phyloP scores from a whole-genome alignment of 768 basidiomycete species.

The Galerina sulciceps region DNA sequence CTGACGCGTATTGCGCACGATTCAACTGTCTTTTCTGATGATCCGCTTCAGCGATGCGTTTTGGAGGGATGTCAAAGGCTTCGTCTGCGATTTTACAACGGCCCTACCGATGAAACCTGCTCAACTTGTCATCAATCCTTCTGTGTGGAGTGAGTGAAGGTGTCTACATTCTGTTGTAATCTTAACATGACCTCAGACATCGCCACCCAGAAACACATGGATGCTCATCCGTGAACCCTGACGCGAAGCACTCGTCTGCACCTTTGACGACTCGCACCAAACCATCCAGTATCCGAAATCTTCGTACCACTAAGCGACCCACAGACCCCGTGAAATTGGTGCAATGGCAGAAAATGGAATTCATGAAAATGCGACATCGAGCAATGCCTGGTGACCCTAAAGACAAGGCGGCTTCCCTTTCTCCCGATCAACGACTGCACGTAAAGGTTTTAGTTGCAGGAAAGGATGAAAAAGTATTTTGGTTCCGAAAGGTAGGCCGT shows the following conservation, averaged over 20 bases:
- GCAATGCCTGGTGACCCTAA: conserved; percentile 68
- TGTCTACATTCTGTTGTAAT: not conserved
- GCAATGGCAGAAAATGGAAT: conserved; percentile 58
- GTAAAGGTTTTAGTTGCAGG: conserved; percentile 45
- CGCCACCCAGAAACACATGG: conserved; percentile 66
- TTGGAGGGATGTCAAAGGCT: conserved; percentile 55
- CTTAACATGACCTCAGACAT: conserved; percentile 50
- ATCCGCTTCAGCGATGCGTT: conserved; percentile 54
- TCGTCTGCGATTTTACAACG: conserved; percentile 48
- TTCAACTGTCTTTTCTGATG: conserved; percentile 18
- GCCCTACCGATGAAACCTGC: conserved; percentile 45
- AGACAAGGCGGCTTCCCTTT: conserved; percentile 48
- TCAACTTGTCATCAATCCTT: conserved; percentile 57
- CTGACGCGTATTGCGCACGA: conserved; percentile 9
- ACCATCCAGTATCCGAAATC: conserved; percentile 4
- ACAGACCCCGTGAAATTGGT: conserved; percentile 58
- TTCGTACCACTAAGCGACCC: conserved; percentile 36
- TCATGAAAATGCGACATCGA: conserved; percentile 77
- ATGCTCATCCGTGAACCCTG: conserved; percentile 41
- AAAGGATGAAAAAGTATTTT: conserved; percentile 54
- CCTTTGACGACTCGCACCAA: not conserved
- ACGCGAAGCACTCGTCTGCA: conserved; percentile 20
- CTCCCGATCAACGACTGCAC: conserved; percentile 63
- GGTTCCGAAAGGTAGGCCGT: conserved; percentile 69
- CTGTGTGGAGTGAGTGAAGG: conserved; percentile 58